A percentile compares a stretch with the other conserved stretches of the same genome.
phyloP scores from a whole-genome alignment of 345 rosid genomes.

The Sapria himalayana region DNA sequence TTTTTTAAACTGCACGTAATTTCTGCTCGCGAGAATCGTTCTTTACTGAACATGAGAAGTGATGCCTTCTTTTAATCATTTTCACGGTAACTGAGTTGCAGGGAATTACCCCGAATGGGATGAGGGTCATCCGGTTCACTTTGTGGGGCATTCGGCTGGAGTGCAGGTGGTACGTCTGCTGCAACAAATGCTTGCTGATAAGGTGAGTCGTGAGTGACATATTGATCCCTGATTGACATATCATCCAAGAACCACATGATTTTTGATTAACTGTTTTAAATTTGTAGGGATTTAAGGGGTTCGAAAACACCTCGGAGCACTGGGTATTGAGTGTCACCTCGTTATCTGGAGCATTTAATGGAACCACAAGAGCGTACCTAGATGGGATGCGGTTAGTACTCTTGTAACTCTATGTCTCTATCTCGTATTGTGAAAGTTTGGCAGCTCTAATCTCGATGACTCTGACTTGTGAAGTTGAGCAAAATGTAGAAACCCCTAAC shows the following conservation, averaged over 20 bases:
- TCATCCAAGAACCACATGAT: background rate
- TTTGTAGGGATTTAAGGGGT: constrained; percentile 50
- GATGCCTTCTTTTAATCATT: constrained; percentile 2
- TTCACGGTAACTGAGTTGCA: constrained; percentile 12
- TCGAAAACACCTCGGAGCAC: constrained; percentile 61
- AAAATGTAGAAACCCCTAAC: too few relatives aligned
- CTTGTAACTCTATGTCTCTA: too few relatives aligned
- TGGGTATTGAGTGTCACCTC: constrained; percentile 93
- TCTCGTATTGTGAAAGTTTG: too few relatives aligned
- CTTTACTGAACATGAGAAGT: too few relatives aligned
- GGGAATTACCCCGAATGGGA: constrained; percentile 92
- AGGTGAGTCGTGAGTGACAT: constrained; percentile 40
- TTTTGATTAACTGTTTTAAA: background rate
- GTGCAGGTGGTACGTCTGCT: constrained; percentile 93
- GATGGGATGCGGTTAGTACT: constrained; percentile 82
- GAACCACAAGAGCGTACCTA: constrained; percentile 71
- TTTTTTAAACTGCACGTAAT: background rate
- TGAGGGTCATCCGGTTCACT: constrained; percentile 82
- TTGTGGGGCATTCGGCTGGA: constrained; percentile 97
- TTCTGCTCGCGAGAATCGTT: too few relatives aligned
- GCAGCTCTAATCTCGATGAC: too few relatives aligned
- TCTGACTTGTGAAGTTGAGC: too few relatives aligned
- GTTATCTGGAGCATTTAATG: constrained; percentile 89
- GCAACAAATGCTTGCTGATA: constrained; percentile 97
- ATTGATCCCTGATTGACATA: constrained; percentile 1